These are phyloP conservation scores for Phellopilus nigrolimitatus DNA, from an alignment of 1,284 basidiomycete genomes.

Conservation along the genomic window DNA sequence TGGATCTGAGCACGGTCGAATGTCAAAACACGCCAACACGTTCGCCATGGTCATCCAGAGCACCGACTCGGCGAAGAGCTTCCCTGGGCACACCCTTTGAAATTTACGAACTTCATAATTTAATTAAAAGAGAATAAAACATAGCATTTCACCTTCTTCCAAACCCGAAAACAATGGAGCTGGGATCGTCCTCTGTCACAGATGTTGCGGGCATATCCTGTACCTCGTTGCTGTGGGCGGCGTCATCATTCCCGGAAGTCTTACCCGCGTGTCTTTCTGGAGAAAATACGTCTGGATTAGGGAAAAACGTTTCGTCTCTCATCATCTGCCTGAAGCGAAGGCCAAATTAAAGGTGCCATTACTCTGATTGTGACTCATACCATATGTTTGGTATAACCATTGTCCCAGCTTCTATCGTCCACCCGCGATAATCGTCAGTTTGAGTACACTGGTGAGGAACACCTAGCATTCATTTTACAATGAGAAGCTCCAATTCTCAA, in stretches of 20 bases:
- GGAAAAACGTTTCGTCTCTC: conserved; percentile 13
- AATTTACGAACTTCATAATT: neutral
- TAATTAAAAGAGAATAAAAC: neutral
- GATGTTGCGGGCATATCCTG: neutral
- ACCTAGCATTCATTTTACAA: neutral
- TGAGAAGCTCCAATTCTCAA: neutral
- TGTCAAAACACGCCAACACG: conserved; percentile 22
- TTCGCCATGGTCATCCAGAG: conserved; percentile 23
- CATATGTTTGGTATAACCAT: conserved; percentile 19
- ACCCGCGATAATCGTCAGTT: conserved; percentile 6
- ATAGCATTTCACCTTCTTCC: conserved; percentile 11
- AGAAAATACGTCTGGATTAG: conserved; percentile 12
- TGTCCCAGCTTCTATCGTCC: conserved; percentile 12
- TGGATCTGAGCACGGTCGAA: conserved; percentile 6
- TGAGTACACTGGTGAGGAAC: conserved; percentile 3
- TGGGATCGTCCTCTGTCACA: conserved; percentile 3
- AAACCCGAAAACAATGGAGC: conserved; percentile 12
- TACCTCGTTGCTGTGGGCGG: neutral
- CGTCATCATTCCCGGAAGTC: neutral
- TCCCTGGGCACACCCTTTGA: conserved; percentile 21
- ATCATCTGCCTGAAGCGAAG: conserved; percentile 12
- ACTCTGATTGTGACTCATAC: conserved; percentile 5
- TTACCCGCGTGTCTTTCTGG: conserved; percentile 4
- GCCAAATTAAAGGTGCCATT: neutral
- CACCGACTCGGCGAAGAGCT: conserved; percentile 18